phyloP scores from a whole-genome alignment of 345 rosid genomes.

The Carallia pectinifolia region DNA sequence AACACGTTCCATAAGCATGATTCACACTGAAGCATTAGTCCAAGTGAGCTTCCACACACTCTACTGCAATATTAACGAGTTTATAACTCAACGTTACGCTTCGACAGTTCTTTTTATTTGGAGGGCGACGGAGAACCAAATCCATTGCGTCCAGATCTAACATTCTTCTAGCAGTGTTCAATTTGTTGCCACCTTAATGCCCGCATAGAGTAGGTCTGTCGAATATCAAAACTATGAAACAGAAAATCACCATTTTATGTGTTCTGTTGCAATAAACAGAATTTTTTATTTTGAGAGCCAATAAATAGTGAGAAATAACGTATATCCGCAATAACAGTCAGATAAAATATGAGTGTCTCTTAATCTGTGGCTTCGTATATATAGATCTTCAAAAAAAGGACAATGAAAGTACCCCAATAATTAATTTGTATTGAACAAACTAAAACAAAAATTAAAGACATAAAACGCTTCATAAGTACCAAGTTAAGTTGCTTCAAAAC shows the following conservation, averaged over 20 bases:
- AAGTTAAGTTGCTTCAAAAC: constrained; percentile 52
- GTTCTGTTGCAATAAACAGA: constrained; percentile 3
- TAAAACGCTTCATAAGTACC: constrained; percentile 43
- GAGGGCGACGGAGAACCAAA: no score
- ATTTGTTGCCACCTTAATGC: neutral
- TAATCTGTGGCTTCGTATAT: constrained; percentile 73
- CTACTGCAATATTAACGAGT: no score
- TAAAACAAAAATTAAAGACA: neutral
- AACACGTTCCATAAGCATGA: no score
- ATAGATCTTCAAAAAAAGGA: constrained; percentile 44
- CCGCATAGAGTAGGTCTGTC: neutral
- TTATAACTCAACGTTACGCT: no score
- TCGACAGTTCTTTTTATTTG: no score
- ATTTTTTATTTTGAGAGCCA: constrained; percentile 77
- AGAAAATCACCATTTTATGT: constrained; percentile 14
- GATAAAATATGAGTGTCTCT: constrained; percentile 91
- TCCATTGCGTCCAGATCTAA: no score
- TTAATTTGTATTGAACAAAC: neutral
- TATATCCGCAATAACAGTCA: constrained; percentile 84
- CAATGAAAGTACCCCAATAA: constrained; percentile 5
- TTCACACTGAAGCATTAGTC: no score
- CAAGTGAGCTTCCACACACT: no score
- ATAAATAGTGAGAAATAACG: constrained; percentile 81
- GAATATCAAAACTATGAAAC: neutral
- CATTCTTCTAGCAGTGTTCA: no score